Conservation (phyloP, 768 basidiomycete species). For the Bullera alba region DNA sequence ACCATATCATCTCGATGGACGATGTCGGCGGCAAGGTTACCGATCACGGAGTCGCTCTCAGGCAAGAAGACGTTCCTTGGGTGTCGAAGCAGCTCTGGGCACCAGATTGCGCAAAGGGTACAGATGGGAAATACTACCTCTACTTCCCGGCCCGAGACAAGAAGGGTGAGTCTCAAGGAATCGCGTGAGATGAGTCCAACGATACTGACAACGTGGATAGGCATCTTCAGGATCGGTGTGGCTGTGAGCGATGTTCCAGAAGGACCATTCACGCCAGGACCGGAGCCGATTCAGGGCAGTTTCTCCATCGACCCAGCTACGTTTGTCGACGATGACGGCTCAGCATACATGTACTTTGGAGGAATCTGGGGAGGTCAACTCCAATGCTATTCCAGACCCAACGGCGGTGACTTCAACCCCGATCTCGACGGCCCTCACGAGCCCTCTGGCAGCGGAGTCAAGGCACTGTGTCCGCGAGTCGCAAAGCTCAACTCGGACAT, state of each 20-base stretch:
- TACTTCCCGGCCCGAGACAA: constrained; percentile 28
- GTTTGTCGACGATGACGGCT: constrained; percentile 19
- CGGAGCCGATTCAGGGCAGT: constrained; percentile 9
- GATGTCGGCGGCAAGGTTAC: constrained; percentile 12
- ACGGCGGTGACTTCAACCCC: constrained; percentile 16
- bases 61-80: constrained; percentile 19
- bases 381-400: constrained; percentile 14
- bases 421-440: constrained; percentile 21
- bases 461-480: constrained; percentile 16
- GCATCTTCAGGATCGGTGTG: constrained; percentile 24
- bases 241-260: constrained; percentile 14
- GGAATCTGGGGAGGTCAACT: constrained; percentile 32
- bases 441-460: constrained; percentile 17
- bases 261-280: constrained; percentile 25
- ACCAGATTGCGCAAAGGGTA: constrained; percentile 16
- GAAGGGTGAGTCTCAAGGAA: constrained; percentile 13
- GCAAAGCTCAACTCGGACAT: constrained; percentile 15
- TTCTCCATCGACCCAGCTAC: constrained; percentile 28
- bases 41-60: constrained; percentile 24
- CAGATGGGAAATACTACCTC: constrained; percentile 21
- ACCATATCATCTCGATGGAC: constrained; percentile 25
- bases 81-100: constrained; percentile 28
- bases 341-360: constrained; percentile 24
- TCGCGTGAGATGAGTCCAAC: background rate
- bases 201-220: constrained; percentile 2